Conservation (phyloP, 331 rosid species). For the Quercus lobata region DNA sequence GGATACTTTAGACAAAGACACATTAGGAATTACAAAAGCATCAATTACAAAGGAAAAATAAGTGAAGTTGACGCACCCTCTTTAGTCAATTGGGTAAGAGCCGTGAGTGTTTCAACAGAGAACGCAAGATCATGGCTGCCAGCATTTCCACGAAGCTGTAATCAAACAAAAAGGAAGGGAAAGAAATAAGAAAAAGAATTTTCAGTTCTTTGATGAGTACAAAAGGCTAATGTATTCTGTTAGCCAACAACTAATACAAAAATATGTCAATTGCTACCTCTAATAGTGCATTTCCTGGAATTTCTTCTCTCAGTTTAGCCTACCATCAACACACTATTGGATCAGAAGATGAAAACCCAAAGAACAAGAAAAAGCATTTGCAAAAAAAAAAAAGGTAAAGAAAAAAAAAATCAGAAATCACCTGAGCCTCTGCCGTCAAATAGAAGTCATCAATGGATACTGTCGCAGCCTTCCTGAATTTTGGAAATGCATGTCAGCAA, state of each 20-base stretch:
- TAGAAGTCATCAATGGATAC: slow-evolving; percentile 92
- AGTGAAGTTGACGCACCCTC: slow-evolving; percentile 53
- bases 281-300: slow-evolving; percentile 79
- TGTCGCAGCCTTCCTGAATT: slow-evolving; percentile 80
- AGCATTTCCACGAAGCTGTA: slow-evolving; percentile 80
- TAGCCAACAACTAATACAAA: not conserved
- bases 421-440: slow-evolving; percentile 84
- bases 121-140: slow-evolving; percentile 94
- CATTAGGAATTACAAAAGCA: slow-evolving; percentile 18
- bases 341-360: slow-evolving; percentile 13
- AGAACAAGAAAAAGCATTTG: not conserved
- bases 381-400: not conserved
- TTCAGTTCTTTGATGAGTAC: not conserved
- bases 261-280: slow-evolving; percentile 50
- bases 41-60: slow-evolving; percentile 8
- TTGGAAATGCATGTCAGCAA: slow-evolving; percentile 21
- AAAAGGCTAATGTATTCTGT: not conserved
- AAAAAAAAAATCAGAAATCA: slow-evolving; percentile 22
- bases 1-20: slow-evolving; percentile 33
- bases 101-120: slow-evolving; percentile 59
- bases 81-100: slow-evolving; percentile 52
- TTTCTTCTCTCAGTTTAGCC: slow-evolving; percentile 69
- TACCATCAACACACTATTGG: slow-evolving; percentile 29
- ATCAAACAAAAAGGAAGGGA: not conserved
- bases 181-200: not conserved